Evolutionary conservation across 441 rosid genomes (phyloP), one percentile per base, ranked within the genome.

Genomic region (Populus hybrid): DNA sequence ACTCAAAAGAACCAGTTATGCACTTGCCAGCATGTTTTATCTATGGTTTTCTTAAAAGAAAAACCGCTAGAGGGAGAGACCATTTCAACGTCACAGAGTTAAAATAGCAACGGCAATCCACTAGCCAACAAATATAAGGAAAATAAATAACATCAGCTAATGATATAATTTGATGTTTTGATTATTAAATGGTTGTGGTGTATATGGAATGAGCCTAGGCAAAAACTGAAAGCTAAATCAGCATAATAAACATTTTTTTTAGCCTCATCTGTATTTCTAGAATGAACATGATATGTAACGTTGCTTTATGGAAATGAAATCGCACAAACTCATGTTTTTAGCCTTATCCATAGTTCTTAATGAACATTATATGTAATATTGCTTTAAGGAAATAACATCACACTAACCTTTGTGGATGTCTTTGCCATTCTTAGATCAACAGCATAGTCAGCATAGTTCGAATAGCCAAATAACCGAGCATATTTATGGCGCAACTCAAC

Each of bases 381-480:
- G 77, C 61, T 34, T 66, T 24, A 42, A 50, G 72, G 75, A 74
- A 78, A 78, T 20, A 46, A 42, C 53, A 69, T 38, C 61, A 74
- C 69, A 79, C 88, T 78, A 70, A 95, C 99, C 98, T 88, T 95
- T 30, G 89, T 82, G 80, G 99, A 89, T 59, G 91, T 88, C 88
- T 90, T 90, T 36, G 97, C 90, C 99, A 95, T 95, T 82, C 97
- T 84, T 76, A 73, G 85, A 81, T 90, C 91, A 86, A 94, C 89
- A 78, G 91, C 90, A 85, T 89, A 94, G 77, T 95, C 97, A 14
- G 97, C 97, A 70, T 88, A 95, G 85, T 90, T 93, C 78, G 95
- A 86, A 89, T 90, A 89, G 77, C 95, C 99, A 84, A 94, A 90
- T 74, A 92, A 82, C 53, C 97, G 88, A 78, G 97, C 95, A 83